Percentiles rank a stretch among this genome's conserved stretches.
Conservation (phyloP, 306 rosid species). For the Acacia confusa region DNA sequence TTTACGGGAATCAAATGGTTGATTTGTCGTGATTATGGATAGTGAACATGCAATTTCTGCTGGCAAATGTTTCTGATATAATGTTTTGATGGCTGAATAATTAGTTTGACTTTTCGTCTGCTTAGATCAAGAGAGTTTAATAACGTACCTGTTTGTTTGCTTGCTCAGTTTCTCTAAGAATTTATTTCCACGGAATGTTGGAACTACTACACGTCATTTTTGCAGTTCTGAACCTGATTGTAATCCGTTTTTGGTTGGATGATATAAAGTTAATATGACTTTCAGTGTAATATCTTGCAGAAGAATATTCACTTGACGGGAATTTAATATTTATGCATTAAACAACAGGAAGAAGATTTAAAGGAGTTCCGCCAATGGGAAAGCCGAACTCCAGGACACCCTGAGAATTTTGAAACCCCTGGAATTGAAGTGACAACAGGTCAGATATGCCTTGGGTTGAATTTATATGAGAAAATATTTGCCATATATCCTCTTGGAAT, state of each 20-base stretch:
- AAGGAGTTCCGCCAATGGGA: constrained; percentile 90
- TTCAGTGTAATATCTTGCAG: neutral
- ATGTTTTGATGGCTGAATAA: neutral
- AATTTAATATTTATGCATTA: constrained; percentile 22
- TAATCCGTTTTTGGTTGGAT: neutral
- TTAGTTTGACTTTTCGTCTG: neutral
- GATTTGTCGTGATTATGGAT: neutral
- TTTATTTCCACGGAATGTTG: neutral
- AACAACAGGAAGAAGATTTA: constrained; percentile 76
- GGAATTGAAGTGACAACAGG: constrained; percentile 98
- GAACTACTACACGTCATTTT: neutral
- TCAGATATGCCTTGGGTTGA: constrained; percentile 37
- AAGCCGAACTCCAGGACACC: constrained; percentile 96
- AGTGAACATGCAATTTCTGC: neutral
- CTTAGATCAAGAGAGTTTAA: neutral
- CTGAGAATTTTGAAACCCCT: constrained; percentile 93
- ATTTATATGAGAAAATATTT: neutral
- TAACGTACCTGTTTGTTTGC: neutral
- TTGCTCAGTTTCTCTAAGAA: neutral
- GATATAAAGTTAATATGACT: neutral
- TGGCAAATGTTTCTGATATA: neutral
- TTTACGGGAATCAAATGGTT: neutral
- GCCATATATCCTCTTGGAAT: neutral
- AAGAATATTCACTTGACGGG: neutral
- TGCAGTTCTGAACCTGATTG: neutral